Base-by-base conservation (phyloP, 2,329 filamentous ascomycete genomes). In the Aureobasidium melanogenum region DNA sequence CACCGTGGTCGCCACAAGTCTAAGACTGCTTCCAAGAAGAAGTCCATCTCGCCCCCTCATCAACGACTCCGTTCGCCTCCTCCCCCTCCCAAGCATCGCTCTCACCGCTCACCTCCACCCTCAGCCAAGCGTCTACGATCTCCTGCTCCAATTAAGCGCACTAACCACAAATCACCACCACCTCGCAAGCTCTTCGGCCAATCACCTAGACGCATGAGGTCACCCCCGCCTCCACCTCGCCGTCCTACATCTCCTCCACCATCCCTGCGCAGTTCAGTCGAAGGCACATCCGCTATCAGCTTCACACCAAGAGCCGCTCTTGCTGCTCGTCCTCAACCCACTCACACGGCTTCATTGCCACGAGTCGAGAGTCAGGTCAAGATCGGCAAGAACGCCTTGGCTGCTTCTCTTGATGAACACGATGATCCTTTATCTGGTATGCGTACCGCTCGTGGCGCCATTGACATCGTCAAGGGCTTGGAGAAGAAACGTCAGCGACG, bases 381-480 rank as follows among this genome's bases (percentile, higher is more conserved):
- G 50, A 47, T 61, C n/a, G 59, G 59, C n/a, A 55, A 52, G 32
- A n/a, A 55, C 14, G 41, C 22, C 3, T 30, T 47, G 30, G 36
- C 48, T 12, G 3, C 47, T 6, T 61, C 64, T 22, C 59, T 77
- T 61, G 73, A 75, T 36, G 74, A 77, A 22, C 72, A 75, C 39
- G 72, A 74, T 51, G 73, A 68, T 28, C 70, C 68, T 62, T 72
- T 73, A 15, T 82, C 87, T 55, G 56, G 56, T 30, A 77, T 84
- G 44, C 91, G 94, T 65, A 83, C 90, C 10, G 56, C 44, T 30
- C 88, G 94, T 64, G 91, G 91, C n/a, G 92, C 94, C 38, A 95
- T 99, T 67, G 94, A 97, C 74, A 99, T 97, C 64, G 89, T 97
- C 75, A 96, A 96, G 74, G 94, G 94, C 9, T 83, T 99, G 1